These are phyloP conservation scores for Dactylellina cionopaga DNA, from an alignment of 2,329 filamentous ascomycete species.

Conservation along the genomic window DNA sequence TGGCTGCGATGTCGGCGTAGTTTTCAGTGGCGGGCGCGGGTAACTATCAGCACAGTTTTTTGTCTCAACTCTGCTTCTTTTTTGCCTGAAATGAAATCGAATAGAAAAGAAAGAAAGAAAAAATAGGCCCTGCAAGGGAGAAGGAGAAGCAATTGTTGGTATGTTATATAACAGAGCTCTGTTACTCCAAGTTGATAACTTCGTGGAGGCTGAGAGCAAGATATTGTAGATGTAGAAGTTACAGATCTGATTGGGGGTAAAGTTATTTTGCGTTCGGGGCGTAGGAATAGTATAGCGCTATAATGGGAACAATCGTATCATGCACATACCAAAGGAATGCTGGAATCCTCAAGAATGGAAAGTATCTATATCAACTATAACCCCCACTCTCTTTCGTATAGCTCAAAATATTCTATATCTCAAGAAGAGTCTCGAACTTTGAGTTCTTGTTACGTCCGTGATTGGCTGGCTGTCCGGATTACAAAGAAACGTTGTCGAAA, in stretches of 20 bases:
- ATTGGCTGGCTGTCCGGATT: no score
- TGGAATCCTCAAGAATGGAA: no score
- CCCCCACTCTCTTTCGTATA: neutral
- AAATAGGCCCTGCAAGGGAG: neutral
- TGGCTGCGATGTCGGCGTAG: constrained; percentile 42
- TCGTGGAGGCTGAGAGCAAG: neutral
- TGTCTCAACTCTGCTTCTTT: constrained; percentile 7
- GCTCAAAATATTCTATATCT: no score
- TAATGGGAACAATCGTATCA: no score
- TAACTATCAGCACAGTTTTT: constrained; percentile 46
- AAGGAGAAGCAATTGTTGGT: neutral
- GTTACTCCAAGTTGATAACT: neutral
- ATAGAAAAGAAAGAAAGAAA: constrained; percentile 1
- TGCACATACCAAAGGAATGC: constrained; percentile 31
- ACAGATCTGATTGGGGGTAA: no score
- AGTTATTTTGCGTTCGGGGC: no score
- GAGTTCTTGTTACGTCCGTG: no score
- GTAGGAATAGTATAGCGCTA: no score
- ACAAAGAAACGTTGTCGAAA: no score
- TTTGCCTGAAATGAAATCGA: constrained; percentile 30
- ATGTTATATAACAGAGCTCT: neutral
- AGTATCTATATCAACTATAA: neutral
- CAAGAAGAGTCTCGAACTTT: no score
- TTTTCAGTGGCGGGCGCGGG: constrained; percentile 23
- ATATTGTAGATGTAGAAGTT: neutral